phyloP scores from a whole-genome alignment of 2,329 filamentous ascomycete species.

The Colletotrichum spinosum region DNA sequence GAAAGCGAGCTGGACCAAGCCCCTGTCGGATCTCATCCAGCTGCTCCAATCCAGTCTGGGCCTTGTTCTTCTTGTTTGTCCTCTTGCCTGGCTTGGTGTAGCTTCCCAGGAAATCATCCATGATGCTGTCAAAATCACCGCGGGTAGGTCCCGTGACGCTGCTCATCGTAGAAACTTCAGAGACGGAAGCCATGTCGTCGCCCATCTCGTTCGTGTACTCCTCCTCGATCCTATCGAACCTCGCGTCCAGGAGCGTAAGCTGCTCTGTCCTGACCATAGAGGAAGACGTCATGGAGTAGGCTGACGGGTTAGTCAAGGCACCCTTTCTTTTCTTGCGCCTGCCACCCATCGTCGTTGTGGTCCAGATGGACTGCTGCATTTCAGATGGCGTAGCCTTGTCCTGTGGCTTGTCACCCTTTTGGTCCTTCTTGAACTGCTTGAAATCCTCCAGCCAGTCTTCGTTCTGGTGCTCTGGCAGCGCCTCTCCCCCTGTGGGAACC shows the following conservation, averaged over 20 bases:
- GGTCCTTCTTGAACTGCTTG: slow-evolving; percentile 91
- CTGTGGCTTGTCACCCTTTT: slow-evolving; percentile 59
- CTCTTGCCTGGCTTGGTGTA: slow-evolving; percentile 80
- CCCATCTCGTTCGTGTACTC: slow-evolving; percentile 68
- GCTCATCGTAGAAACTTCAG: slow-evolving; percentile 71
- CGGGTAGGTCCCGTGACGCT: slow-evolving; percentile 76
- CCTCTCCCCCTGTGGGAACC: slow-evolving; percentile 55
- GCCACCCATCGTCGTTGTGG: slow-evolving; percentile 82
- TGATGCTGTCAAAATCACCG: slow-evolving; percentile 86
- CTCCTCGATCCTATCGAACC: slow-evolving; percentile 93
- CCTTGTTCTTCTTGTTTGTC: slow-evolving; percentile 81
- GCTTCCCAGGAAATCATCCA: slow-evolving; percentile 90
- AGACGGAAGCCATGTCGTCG: slow-evolving; percentile 67
- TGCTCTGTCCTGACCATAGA: slow-evolving; percentile 89
- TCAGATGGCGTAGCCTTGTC: slow-evolving; percentile 67
- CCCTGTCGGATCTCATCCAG: slow-evolving; percentile 88
- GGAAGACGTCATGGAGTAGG: slow-evolving; percentile 92
- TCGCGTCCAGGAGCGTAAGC: slow-evolving; percentile 83
- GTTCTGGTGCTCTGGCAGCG: slow-evolving; percentile 71
- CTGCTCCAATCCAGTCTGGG: slow-evolving; percentile 85
- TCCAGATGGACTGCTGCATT: slow-evolving; percentile 77
- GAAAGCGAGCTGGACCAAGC: slow-evolving; percentile 80
- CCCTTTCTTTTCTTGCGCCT: slow-evolving; percentile 95
- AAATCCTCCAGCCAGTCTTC: slow-evolving; percentile 94
- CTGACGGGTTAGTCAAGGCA: slow-evolving; percentile 86